Percentiles rank a stretch among this genome's conserved stretches.
These are phyloP conservation scores for Candida easanensis DNA, from an alignment of 805 yeast genomes.

Conservation along the genomic window DNA sequence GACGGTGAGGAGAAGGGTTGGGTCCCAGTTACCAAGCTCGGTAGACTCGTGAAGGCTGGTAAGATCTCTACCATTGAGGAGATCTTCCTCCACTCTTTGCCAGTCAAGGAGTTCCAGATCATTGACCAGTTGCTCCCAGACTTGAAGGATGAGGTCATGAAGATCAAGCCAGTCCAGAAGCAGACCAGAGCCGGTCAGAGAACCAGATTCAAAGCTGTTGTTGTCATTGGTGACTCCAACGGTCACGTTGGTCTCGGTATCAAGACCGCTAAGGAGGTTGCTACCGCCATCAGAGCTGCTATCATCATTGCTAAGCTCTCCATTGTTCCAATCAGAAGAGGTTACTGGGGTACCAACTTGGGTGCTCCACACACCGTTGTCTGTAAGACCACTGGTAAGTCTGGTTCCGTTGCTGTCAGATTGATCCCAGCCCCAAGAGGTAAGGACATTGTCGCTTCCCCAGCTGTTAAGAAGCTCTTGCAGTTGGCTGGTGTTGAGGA, in stretches of 20 bases:
- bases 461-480: slow-evolving; percentile 98
- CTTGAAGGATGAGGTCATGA: slow-evolving; percentile 98
- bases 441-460: slow-evolving; percentile 99
- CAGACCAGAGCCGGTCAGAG: slow-evolving; percentile 99
- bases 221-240: slow-evolving; percentile 98
- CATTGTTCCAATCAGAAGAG: slow-evolving; percentile 99
- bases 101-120: slow-evolving; percentile 99
- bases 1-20: slow-evolving; percentile 96
- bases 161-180: slow-evolving; percentile 99
- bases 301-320: slow-evolving; percentile 98
- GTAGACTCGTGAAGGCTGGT: slow-evolving; percentile 99
- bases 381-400: slow-evolving; percentile 97
- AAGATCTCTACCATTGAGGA: slow-evolving; percentile 95
- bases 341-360: slow-evolving; percentile 99
- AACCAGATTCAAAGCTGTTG: slow-evolving; percentile 99
- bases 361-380: slow-evolving; percentile 99
- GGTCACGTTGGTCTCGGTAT: slow-evolving; percentile 99
- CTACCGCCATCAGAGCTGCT: slow-evolving; percentile 99
- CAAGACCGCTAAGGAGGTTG: slow-evolving; percentile 99
- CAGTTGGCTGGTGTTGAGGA: slow-evolving; percentile 99
- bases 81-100: slow-evolving; percentile 98
- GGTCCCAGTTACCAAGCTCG: slow-evolving; percentile 99
- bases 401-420: slow-evolving; percentile 99
- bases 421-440: slow-evolving; percentile 99
- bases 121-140: slow-evolving; percentile 94